Percentiles rank a stretch among this genome's conserved stretches.
phyloP scores from a whole-genome alignment of 2,329 filamentous ascomycete species.

The Setomelanomma holmii region DNA sequence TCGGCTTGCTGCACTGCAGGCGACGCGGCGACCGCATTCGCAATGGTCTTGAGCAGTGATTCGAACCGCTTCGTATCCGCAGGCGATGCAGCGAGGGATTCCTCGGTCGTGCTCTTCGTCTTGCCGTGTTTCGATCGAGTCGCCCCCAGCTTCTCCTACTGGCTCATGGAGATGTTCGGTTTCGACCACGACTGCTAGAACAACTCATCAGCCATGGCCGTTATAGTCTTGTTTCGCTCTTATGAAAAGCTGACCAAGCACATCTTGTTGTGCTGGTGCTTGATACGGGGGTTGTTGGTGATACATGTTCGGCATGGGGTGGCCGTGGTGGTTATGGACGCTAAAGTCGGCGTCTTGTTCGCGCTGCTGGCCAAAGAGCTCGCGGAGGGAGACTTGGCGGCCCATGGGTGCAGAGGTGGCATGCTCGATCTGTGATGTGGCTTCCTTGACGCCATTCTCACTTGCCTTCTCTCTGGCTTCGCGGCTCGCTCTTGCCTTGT shows the following conservation, averaged over 20 bases:
- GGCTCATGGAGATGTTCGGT: not conserved
- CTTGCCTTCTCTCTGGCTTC: constrained; percentile 43
- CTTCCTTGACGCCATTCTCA: constrained; percentile 27
- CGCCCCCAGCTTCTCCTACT: not conserved
- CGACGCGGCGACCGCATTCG: no score
- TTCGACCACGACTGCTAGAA: no score
- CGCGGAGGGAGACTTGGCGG: constrained; percentile 60
- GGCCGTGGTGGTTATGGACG: constrained; percentile 53
- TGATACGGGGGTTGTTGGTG: constrained; percentile 19
- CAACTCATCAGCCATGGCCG: constrained; percentile 36
- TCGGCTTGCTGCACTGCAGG: no score
- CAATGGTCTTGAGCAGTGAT: no score
- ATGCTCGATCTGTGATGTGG: constrained; percentile 40
- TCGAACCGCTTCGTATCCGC: no score
- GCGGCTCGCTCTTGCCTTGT: constrained; percentile 58
- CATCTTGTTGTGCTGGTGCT: constrained; percentile 31
- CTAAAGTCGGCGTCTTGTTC: constrained; percentile 60
- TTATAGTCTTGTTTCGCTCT: constrained; percentile 47
- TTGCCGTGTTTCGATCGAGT: no score
- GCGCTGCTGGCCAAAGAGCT: constrained; percentile 63
- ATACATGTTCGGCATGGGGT: constrained; percentile 10
- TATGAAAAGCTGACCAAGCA: constrained; percentile 45
- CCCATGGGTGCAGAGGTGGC: constrained; percentile 55
- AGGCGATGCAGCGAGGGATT: no score
- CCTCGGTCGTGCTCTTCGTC: no score